These are phyloP conservation scores for Fusarium sp. DNA, from an alignment of 2,329 filamentous ascomycete genomes.

Conservation along the genomic window DNA sequence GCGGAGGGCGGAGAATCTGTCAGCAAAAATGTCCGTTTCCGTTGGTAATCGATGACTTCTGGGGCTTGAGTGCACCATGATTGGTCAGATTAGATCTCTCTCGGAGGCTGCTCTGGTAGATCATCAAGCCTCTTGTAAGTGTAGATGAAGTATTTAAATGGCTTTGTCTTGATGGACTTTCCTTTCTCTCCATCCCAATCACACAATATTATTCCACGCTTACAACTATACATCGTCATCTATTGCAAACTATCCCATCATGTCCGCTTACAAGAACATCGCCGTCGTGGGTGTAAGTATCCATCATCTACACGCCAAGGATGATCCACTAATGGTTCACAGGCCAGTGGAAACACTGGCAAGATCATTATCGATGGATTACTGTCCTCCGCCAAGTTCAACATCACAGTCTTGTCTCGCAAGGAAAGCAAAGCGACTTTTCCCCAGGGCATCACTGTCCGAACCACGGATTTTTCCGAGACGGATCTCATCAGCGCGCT, in stretches of 20 bases:
- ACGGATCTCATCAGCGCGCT: background rate
- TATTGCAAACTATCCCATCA: background rate
- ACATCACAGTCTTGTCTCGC: background rate
- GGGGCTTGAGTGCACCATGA: background rate
- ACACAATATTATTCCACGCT: background rate
- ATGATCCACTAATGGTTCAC: fast-evolving
- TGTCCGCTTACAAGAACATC: conserved; percentile 6
- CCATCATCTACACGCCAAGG: fast-evolving
- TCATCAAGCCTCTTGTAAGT: background rate
- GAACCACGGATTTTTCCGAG: conserved; percentile 6
- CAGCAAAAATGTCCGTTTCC: background rate
- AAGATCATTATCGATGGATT: conserved; percentile 1
- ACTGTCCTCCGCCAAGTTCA: background rate
- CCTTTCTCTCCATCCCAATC: background rate
- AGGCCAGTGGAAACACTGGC: conserved; percentile 15
- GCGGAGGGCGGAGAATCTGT: background rate
- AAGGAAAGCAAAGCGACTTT: conserved; percentile 11
- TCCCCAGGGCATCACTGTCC: background rate
- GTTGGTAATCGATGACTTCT: background rate
- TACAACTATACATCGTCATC: fast-evolving
- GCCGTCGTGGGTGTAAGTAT: conserved; percentile 6
- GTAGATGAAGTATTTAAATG: background rate
- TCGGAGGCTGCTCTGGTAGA: background rate
- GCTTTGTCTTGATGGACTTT: background rate
- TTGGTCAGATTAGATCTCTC: no score